Conservation (phyloP, 2,329 filamentous ascomycete species). For the Xylaria sp. region DNA sequence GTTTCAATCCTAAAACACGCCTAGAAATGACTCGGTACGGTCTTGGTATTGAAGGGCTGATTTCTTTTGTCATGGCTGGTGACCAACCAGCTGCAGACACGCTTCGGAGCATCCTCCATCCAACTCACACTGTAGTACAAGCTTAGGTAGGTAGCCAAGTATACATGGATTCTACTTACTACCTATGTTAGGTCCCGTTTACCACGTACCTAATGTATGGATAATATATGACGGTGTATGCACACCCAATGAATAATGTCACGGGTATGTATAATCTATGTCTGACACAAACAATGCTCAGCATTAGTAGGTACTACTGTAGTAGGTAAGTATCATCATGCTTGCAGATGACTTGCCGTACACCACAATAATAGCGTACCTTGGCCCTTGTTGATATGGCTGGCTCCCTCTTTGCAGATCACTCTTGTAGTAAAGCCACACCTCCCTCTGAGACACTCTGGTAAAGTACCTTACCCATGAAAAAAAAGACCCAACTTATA, state of each 20-base stretch:
- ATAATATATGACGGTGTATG: neutral
- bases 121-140: neutral
- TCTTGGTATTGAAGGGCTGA: slow-evolving; percentile 7
- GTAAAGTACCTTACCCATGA: no score
- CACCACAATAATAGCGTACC: no score
- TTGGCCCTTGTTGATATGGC: neutral
- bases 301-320: no score
- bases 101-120: neutral
- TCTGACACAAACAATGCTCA: no score
- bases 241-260: neutral
- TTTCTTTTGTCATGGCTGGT: neutral
- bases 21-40: neutral
- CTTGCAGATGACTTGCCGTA: no score
- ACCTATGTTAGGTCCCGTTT: no score
- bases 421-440: neutral
- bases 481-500: neutral
- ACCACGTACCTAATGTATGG: no score
- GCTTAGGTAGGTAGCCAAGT: neutral
- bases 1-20: slow-evolving; percentile 29
- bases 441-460: neutral
- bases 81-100: slow-evolving; percentile 32
- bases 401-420: slow-evolving; percentile 32
- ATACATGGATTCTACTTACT: no score
- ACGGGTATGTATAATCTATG: no score
- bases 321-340: no score